Percentiles rank a stretch among this genome's conserved stretches.
Conservation (phyloP, 164 flowering plant species). For the Annona squamosa region DNA sequence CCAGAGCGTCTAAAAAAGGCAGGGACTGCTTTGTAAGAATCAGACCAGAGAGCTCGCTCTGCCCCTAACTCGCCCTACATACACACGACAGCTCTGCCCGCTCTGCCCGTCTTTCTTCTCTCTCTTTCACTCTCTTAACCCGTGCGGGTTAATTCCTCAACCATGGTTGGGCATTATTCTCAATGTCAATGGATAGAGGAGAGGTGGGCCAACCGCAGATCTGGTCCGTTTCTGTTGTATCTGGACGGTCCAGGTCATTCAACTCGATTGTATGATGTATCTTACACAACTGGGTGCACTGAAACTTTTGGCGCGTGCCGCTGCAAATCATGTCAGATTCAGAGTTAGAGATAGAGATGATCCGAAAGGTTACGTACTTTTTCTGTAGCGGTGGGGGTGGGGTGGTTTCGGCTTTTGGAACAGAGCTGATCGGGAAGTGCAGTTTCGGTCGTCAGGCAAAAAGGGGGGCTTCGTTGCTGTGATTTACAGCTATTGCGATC, state of each 20-base stretch:
- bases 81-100: constrained; percentile 9
- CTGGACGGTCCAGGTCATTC: not conserved
- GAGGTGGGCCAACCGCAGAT: not conserved
- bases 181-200: not conserved
- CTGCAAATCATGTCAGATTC: too few species aligned
- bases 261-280: not conserved
- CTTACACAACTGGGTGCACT: not conserved
- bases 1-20: constrained; percentile 19
- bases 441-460: too few species aligned
- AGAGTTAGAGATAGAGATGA: too few species aligned
- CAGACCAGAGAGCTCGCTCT: constrained; percentile 39
- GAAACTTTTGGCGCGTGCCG: too few species aligned
- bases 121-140: not conserved
- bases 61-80: constrained; percentile 47
- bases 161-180: not conserved
- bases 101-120: not conserved
- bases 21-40: constrained; percentile 17
- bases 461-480: too few species aligned
- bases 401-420: too few species aligned
- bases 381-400: too few species aligned
- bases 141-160: not conserved
- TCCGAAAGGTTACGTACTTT: too few species aligned
- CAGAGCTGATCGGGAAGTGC: too few species aligned
- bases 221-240: not conserved
- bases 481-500: too few species aligned